These are phyloP conservation scores for Yarrowia keelungensis DNA, from an alignment of 805 yeast species.

Conservation along the genomic window DNA sequence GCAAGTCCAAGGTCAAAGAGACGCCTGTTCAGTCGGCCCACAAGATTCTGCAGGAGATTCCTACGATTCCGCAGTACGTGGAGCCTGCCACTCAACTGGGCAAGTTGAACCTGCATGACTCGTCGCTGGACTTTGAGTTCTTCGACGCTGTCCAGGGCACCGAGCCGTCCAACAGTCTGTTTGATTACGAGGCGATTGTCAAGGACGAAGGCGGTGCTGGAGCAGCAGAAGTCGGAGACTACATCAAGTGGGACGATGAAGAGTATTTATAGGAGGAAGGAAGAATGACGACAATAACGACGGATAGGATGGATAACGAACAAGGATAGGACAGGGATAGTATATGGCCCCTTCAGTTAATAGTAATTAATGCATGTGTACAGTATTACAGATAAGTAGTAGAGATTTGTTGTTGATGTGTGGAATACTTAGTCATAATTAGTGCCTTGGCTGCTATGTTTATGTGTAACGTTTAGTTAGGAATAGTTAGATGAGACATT, in stretches of 20 bases:
- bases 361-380: conserved; percentile 32
- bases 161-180: conserved; percentile 22
- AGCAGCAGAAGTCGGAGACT: conserved; percentile 14
- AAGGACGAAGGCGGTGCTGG: conserved; percentile 18
- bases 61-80: conserved; percentile 26
- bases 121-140: conserved; percentile 36
- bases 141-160: conserved; percentile 32
- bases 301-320: background rate
- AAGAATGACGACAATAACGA: too few relatives aligned
- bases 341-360: conserved; percentile 1
- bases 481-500: too few relatives aligned
- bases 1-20: conserved; percentile 25
- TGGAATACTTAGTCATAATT: too few relatives aligned
- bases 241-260: conserved; percentile 36
- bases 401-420: too few relatives aligned
- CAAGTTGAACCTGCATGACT: conserved; percentile 20
- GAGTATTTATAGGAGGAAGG: conserved; percentile 22
- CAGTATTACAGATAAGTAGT: too few relatives aligned
- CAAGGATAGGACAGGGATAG: background rate
- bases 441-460: too few relatives aligned
- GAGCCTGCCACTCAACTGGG: conserved; percentile 35
- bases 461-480: too few relatives aligned
- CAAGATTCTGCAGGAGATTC: conserved; percentile 30
- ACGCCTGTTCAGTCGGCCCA: conserved; percentile 19
- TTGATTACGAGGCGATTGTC: conserved; percentile 29